Evolutionary conservation across 2,329 filamentous ascomycete genomes (phyloP), one percentile per base, ranked within the genome.

Genomic region (Xylariaceae sp.): DNA sequence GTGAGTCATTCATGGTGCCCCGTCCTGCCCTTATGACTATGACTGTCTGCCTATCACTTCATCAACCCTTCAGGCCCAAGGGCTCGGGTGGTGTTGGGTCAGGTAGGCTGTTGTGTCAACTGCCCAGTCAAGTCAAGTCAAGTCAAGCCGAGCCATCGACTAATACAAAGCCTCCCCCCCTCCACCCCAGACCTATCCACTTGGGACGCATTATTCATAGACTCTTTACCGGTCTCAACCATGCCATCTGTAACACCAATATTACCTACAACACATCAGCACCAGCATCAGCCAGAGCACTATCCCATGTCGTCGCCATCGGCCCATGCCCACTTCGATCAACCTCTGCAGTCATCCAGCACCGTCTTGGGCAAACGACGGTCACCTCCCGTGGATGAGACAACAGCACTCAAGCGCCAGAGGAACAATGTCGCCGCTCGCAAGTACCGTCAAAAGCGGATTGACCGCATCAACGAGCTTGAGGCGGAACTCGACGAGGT

Each of bases 401-500:
- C 72, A 10, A 72, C 71, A 4, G 68, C 72, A 15, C 68, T 78
- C 68, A 88, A 88, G 72, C 84, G 87, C 34, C 82, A 83, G 62
- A 81, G 83, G 62, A 89, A 90, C 72, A 89, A 86, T 11, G 78
- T 88, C 62, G 87, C 87, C n/a, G 87, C 87, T 35, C 81, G 85
- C 62, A 85, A 87, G 62, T 89, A 88, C 69, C 83, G 87, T 30
- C 86, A 89, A 71, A 88, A 87, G 71, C 83, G 86, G 51, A 78
- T 89, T 39, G 86, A 89, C 66, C 83, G 85, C 62, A 82, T 88
- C 71, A 74, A 74, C 30, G 81, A 83, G 61, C 77, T 90, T 37
- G 86, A 89, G 71, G 72, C 74, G 7, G 80, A 82, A 17, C 74
- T 90, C 48, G 80, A 79, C 51, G 78, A 81, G 49, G 80, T 86